Evolutionary conservation across 257 asterid genomes (phyloP).

Genomic region (Salvia hispanica): DNA sequence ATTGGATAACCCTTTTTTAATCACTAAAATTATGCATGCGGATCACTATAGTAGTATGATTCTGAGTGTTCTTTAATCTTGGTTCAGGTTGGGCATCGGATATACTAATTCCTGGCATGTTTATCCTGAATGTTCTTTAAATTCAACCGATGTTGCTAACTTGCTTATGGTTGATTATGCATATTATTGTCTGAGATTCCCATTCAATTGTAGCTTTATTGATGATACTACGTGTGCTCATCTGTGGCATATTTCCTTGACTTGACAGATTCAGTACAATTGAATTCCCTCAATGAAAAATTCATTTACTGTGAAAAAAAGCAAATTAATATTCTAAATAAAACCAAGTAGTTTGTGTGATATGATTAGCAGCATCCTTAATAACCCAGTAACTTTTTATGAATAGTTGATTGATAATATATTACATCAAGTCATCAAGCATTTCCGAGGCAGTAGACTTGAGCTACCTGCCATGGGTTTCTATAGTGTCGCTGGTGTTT

Average conservation of each 20-base stretch:
- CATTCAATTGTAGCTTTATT: too few species aligned
- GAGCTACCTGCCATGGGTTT: constrained; percentile 4
- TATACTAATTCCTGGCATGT: constrained; percentile 2
- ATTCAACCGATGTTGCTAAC: constrained; percentile 29
- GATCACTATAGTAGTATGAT: neutral
- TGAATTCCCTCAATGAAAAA: too few species aligned
- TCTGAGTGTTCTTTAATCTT: neutral
- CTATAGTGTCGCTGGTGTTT: neutral
- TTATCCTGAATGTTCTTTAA: constrained; percentile 15
- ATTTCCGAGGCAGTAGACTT: neutral
- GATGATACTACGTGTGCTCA: too few species aligned
- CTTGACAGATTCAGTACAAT: too few species aligned
- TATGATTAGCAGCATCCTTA: constrained; percentile 2
- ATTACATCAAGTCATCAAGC: too few species aligned
- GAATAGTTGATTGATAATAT: neutral
- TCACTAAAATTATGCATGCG: constrained; percentile 1
- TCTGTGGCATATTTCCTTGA: too few species aligned
- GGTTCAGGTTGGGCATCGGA: neutral
- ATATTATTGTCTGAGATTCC: too few species aligned
- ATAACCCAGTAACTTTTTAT: neutral
- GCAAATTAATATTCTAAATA: too few species aligned
- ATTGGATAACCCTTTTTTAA: neutral
- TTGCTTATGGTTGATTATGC: too few species aligned
- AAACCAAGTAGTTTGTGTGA: constrained; percentile 37
- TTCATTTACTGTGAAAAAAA: too few species aligned